phyloP scores from a whole-genome alignment of 2,329 filamentous ascomycete species.

The Elsinoe arachidis region DNA sequence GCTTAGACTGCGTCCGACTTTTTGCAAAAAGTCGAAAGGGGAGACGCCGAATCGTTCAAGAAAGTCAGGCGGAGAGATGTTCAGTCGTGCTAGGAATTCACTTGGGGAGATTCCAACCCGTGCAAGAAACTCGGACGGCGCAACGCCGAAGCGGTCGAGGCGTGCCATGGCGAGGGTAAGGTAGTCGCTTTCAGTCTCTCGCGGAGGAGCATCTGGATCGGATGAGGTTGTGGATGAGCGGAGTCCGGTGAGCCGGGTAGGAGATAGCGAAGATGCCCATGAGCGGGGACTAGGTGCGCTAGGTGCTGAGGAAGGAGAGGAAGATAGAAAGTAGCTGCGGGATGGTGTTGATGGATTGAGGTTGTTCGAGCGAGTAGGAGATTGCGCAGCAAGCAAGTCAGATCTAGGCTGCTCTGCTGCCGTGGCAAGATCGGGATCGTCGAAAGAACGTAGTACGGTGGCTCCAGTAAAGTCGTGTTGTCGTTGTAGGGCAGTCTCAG shows the following conservation, averaged over 20 bases:
- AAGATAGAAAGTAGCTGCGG: conserved; percentile 15
- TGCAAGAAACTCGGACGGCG: conserved; percentile 8
- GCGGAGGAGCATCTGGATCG: conserved; percentile 16
- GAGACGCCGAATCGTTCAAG: conserved; percentile 25
- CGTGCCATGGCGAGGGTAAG: conserved; percentile 9
- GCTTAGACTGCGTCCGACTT: conserved; percentile 35
- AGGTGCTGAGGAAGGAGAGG: conserved; percentile 5
- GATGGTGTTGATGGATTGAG: background rate
- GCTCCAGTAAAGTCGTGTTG: conserved; percentile 30
- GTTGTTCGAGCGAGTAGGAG: conserved; percentile 1
- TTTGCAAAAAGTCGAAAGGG: conserved; percentile 39
- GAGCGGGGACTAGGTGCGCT: conserved; percentile 5
- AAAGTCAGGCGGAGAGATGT: conserved; percentile 11
- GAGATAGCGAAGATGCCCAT: conserved; percentile 15
- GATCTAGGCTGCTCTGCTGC: background rate
- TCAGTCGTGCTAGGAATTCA: conserved; percentile 9
- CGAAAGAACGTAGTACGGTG: conserved; percentile 21
- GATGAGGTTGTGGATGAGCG: conserved; percentile 12
- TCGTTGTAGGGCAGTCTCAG: conserved; percentile 17
- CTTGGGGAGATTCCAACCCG: background rate
- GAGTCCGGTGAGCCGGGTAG: conserved; percentile 17
- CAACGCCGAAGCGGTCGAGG: conserved; percentile 8
- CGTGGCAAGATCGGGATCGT: conserved; percentile 2
- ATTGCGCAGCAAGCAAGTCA: background rate
- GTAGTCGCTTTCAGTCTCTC: conserved; percentile 11